Evolutionary conservation across 345 rosid genomes (phyloP), one percentile per base, ranked within the genome.

Genomic region (Hibiscus tridactylites): DNA sequence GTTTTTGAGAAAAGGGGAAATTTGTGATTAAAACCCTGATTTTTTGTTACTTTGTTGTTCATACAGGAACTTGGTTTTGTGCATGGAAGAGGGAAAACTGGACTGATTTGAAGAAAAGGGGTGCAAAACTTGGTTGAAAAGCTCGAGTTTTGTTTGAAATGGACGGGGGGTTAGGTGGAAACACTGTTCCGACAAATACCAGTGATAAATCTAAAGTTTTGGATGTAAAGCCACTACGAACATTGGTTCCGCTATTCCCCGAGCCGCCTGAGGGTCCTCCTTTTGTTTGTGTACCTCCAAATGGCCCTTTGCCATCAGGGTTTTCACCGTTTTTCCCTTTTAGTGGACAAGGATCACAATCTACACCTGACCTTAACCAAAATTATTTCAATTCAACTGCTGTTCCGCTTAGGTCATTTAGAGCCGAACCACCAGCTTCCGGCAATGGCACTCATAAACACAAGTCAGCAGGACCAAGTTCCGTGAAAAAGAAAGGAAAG

Each of bases 291-390:
- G 79, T 85, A 16, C 85, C 88, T 54, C 88, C 88, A 0, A 75
- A 66, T 52, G 88, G 91, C 2, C 87, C 87, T 17, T 85, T 78
- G 54, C 88, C 97, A 6, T 60, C 95, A 31, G 92, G 90, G 53
- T 83, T 86, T 79, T 71, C 90, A 0, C 90, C 97, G 1, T 86
- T 86, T 79, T 89, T 84, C 77, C 95, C 95, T 0, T 87, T 88
- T 75, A 70, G 71, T 68, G 65, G 74, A 3, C 80, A 65, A 66
- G 73, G 71, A 26, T 60, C 79, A 11, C 71, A 61, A 8, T 63
- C 69, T 39, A 72, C 82, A 0, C 87, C 91, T 47, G 85, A 81
- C 63, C 79, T 79, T 42, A 81, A 80, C 68, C 88, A 79, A 62
- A 26, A 78, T 53, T 78, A 76, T 70, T 49, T 84, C 75, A 71